Percentiles rank a stretch among this genome's conserved stretches.
phyloP scores from a whole-genome alignment of 1,139 yeast genomes.

The Geotrichum restrictum region DNA sequence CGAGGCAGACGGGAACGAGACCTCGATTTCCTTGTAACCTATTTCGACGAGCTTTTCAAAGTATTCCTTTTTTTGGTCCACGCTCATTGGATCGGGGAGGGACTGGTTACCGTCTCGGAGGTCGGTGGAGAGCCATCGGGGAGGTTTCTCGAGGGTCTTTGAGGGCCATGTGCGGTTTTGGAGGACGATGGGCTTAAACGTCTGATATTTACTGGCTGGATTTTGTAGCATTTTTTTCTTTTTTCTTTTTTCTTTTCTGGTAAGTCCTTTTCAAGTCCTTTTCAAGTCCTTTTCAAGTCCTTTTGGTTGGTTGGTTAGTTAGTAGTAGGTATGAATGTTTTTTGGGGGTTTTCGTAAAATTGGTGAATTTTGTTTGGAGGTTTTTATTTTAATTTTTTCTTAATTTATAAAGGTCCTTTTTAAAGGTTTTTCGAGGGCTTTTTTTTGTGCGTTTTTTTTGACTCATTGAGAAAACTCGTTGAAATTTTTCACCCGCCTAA shows the following conservation, averaged over 20 bases:
- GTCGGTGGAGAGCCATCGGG: slow-evolving; percentile 95
- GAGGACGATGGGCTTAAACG: slow-evolving; percentile 62
- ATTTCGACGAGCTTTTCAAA: slow-evolving; percentile 80
- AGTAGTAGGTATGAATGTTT: too few species aligned
- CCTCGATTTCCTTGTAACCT: slow-evolving; percentile 96
- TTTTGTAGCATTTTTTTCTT: slow-evolving; percentile 53
- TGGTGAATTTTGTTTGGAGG: too few species aligned
- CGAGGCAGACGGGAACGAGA: slow-evolving; percentile 92
- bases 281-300: too few species aligned
- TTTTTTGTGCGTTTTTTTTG: too few species aligned
- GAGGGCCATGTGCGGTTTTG: slow-evolving; percentile 88
- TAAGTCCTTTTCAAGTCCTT: too few species aligned
- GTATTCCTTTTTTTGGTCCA: slow-evolving; percentile 82
- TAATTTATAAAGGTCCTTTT: too few species aligned
- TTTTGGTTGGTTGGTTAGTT: too few species aligned
- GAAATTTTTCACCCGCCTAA: too few species aligned
- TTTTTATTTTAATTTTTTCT: too few species aligned
- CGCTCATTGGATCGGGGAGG: slow-evolving; percentile 93
- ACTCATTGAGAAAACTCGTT: too few species aligned
- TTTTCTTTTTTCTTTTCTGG: neutral
- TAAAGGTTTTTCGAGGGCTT: too few species aligned
- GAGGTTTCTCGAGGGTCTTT: slow-evolving; percentile 68
- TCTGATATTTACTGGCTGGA: slow-evolving; percentile 72
- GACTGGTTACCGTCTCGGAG: slow-evolving; percentile 97
- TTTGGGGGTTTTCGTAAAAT: too few species aligned